phyloP scores from a whole-genome alignment of 2,329 filamentous ascomycete species.

The Mycosphaerelloides madeirae region DNA sequence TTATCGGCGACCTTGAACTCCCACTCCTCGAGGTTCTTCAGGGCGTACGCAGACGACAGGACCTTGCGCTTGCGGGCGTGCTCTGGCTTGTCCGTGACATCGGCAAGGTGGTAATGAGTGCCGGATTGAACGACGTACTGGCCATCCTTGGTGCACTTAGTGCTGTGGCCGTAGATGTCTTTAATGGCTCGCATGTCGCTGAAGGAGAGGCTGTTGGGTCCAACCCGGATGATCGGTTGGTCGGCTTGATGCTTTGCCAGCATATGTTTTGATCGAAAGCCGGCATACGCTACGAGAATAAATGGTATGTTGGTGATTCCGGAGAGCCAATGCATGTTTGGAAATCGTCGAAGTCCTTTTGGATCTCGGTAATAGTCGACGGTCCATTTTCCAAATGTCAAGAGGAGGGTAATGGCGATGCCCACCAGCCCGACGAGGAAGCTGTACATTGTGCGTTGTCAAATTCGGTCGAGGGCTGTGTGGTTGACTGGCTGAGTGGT shows the following conservation, averaged over 20 bases:
- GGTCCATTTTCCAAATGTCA: constrained; percentile 18
- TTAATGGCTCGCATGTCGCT: constrained; percentile 36
- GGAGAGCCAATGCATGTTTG: constrained; percentile 41
- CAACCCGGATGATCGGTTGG: constrained; percentile 43
- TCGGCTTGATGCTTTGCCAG: constrained; percentile 38
- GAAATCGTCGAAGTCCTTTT: constrained; percentile 48
- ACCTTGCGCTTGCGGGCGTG: constrained; percentile 39
- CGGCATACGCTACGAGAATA: constrained; percentile 39
- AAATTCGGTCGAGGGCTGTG: background rate
- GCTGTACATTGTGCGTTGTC: constrained; percentile 23
- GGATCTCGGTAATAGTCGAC: constrained; percentile 40
- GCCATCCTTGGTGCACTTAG: constrained; percentile 34
- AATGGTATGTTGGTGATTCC: constrained; percentile 45
- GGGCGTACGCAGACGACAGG: constrained; percentile 36
- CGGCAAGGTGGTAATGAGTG: constrained; percentile 34
- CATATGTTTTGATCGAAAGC: constrained; percentile 41
- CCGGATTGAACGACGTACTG: constrained; percentile 31
- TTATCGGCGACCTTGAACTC: constrained; percentile 40
- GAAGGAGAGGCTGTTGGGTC: constrained; percentile 45
- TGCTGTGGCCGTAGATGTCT: constrained; percentile 39
- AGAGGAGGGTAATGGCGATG: constrained; percentile 9
- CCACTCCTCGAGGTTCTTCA: constrained; percentile 40
- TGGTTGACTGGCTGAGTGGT: too few relatives aligned
- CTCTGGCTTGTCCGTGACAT: constrained; percentile 37
- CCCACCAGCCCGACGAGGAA: constrained; percentile 15